Conservation (phyloP, 306 rosid genomes). For the Dalbergia oliveri region DNA sequence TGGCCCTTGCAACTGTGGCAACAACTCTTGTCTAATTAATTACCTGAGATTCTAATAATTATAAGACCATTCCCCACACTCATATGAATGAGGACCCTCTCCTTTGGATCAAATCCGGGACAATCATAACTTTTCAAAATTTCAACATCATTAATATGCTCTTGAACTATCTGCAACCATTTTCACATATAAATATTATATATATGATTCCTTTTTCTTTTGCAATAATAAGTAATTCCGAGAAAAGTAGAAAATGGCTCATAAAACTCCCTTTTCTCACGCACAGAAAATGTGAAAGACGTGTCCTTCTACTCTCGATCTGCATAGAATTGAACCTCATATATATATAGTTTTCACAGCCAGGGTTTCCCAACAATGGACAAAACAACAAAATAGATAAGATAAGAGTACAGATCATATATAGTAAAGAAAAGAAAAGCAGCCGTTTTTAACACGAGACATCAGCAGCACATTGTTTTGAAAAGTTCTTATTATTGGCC, state of each 20-base stretch:
- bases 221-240: constrained; percentile 12
- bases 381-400: constrained; percentile 9
- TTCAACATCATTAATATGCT: constrained; percentile 58
- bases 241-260: constrained; percentile 1
- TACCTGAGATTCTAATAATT: constrained; percentile 60
- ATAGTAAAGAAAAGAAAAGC: constrained; percentile 11
- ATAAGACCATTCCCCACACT: constrained; percentile 47
- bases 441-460: constrained; percentile 24
- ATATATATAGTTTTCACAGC: not conserved
- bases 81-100: constrained; percentile 35
- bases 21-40: constrained; percentile 60
- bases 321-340: constrained; percentile 13
- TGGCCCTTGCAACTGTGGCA: constrained; percentile 61
- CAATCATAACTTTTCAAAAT: constrained; percentile 53
- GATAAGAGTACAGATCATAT: not conserved
- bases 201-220: constrained; percentile 7
- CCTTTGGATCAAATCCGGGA: constrained; percentile 49
- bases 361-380: constrained; percentile 15
- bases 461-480: not conserved
- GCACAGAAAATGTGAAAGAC: constrained; percentile 38
- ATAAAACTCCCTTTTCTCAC: constrained; percentile 1
- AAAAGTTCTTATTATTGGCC: constrained; percentile 19
- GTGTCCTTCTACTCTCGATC: not conserved
- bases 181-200: not conserved
- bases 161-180: constrained; percentile 49